These are phyloP conservation scores for Ustilago trichophora DNA, from an alignment of 1,284 basidiomycete genomes.

Conservation along the genomic window DNA sequence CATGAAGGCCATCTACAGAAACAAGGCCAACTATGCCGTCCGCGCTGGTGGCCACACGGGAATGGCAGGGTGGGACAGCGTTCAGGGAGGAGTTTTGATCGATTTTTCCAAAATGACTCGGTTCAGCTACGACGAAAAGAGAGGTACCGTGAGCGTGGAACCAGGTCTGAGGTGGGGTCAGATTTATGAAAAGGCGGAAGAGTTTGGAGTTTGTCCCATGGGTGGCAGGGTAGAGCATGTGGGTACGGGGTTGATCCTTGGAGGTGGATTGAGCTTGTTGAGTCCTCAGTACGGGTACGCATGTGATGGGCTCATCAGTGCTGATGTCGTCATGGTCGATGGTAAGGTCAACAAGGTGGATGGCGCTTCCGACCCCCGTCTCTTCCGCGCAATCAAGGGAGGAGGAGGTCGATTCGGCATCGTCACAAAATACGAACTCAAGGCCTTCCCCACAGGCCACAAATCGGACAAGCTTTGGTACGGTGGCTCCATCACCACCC, in stretches of 20 bases:
- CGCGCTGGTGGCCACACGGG: conserved; percentile 49
- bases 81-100: conserved; percentile 31
- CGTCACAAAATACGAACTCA: conserved; percentile 38
- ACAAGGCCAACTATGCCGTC: conserved; percentile 34
- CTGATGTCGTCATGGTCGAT: conserved; percentile 25
- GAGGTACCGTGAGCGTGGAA: conserved; percentile 10
- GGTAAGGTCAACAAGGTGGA: conserved; percentile 10
- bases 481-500: conserved; percentile 19
- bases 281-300: conserved; percentile 39
- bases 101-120: conserved; percentile 27
- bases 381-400: conserved; percentile 47
- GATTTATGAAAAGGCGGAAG: conserved; percentile 19
- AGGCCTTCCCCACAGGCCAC: conserved; percentile 15
- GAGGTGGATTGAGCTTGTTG: conserved; percentile 42
- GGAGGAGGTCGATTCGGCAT: conserved; percentile 49
- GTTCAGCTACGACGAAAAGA: conserved; percentile 13
- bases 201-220: conserved; percentile 24
- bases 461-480: conserved; percentile 25
- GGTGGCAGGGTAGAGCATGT: conserved; percentile 42
- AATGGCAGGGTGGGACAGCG: conserved; percentile 41
- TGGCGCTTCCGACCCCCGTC: conserved; percentile 3
- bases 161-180: conserved; percentile 42
- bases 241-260: conserved; percentile 43
- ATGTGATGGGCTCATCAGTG: conserved; percentile 30
- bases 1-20: conserved; percentile 13